These are phyloP conservation scores for Pseudogymnoascus sp. DNA, from an alignment of 2,329 filamentous ascomycete species.

Conservation along the genomic window DNA sequence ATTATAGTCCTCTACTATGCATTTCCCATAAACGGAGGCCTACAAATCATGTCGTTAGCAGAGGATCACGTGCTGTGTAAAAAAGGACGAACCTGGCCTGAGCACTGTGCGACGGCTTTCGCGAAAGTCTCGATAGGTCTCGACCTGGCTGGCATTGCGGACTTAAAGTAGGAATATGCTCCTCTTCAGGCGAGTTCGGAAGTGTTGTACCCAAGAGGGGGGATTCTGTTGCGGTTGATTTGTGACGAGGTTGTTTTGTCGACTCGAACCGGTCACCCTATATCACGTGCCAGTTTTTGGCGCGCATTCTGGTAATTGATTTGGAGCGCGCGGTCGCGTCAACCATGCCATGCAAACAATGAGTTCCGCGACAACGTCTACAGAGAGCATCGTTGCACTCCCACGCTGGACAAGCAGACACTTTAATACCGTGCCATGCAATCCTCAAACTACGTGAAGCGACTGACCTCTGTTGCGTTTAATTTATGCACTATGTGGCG, in stretches of 20 bases:
- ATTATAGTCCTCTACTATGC: constrained; percentile 83
- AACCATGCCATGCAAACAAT: not conserved
- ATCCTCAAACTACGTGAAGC: not conserved
- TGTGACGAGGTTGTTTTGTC: not conserved
- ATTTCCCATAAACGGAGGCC: constrained; percentile 84
- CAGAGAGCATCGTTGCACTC: not conserved
- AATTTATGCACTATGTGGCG: constrained; percentile 4
- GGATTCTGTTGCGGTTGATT: not conserved
- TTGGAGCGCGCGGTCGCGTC: not conserved
- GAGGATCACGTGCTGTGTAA: not conserved
- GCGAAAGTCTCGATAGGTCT: constrained; percentile 64
- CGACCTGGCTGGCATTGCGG: constrained; percentile 33
- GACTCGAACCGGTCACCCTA: not conserved
- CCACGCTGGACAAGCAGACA: not conserved
- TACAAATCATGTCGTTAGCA: constrained; percentile 31
- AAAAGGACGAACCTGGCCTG: constrained; percentile 46
- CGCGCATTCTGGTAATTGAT: not conserved
- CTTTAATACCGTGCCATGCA: not conserved
- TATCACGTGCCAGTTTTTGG: not conserved
- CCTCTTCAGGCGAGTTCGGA: not conserved
- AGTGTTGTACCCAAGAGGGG: not conserved
- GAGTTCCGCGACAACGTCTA: not conserved
- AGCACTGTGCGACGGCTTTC: constrained; percentile 56
- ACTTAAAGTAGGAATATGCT: not conserved
- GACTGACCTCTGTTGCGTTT: not conserved